A percentile compares a stretch with the other conserved stretches of the same genome.
Conservation (phyloP, 2,329 filamentous ascomycete genomes). For the Macrophomina pseudophaseolina region DNA sequence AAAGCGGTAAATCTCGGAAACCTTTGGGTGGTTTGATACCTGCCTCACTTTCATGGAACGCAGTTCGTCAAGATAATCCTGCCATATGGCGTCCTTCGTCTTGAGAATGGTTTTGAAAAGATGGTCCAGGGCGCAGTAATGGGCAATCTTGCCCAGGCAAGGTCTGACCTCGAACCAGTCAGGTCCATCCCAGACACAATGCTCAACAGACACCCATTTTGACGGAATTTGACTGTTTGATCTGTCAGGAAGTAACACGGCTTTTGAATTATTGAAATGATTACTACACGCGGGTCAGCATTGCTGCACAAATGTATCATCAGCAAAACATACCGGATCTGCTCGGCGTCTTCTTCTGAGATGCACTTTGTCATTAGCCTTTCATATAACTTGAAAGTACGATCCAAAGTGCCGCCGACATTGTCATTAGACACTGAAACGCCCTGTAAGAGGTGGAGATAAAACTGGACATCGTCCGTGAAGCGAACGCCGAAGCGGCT, state of each 20-base stretch:
- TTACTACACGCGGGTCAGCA: not conserved
- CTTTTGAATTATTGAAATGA: not conserved
- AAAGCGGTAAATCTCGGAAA: not conserved
- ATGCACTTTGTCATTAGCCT: not conserved
- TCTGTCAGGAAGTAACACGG: not conserved
- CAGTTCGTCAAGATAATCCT: not conserved
- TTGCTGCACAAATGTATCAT: not conserved
- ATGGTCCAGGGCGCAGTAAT: not conserved
- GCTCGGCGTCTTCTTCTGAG: not conserved
- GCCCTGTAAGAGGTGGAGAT: not conserved
- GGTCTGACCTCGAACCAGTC: not conserved
- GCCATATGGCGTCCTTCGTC: not conserved
- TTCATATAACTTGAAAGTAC: not conserved
- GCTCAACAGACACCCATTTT: not conserved
- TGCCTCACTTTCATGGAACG: not conserved
- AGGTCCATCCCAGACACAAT: constrained; percentile 6
- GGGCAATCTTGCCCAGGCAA: not conserved
- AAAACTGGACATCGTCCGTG: not conserved
- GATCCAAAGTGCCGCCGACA: not conserved
- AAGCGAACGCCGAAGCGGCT: not conserved
- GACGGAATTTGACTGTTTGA: not conserved
- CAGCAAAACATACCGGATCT: not conserved
- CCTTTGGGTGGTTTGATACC: not conserved
- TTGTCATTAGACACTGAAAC: too few relatives aligned
- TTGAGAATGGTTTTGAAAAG: not conserved